phyloP scores from a whole-genome alignment of 1,284 basidiomycete genomes.

The Vanrija sp. region DNA sequence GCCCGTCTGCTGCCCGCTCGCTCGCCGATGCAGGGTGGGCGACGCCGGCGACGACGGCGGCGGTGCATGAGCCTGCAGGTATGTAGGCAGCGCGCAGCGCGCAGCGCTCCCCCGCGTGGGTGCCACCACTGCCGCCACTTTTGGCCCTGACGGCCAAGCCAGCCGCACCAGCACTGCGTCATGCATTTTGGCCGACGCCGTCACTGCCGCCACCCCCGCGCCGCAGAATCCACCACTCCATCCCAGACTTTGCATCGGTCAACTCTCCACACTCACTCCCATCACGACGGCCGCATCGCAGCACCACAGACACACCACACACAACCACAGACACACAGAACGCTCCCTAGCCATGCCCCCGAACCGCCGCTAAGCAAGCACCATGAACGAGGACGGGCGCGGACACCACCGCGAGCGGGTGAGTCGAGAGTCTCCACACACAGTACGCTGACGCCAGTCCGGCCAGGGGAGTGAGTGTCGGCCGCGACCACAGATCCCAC shows the following conservation, averaged over 20 bases:
- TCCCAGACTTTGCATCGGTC: too few species aligned
- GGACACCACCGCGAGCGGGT: not conserved
- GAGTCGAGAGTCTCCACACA: not conserved
- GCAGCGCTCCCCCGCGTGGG: too few species aligned
- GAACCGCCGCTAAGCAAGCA: not conserved
- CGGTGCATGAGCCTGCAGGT: too few species aligned
- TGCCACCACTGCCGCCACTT: too few species aligned
- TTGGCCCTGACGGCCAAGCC: too few species aligned
- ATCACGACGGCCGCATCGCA: not conserved
- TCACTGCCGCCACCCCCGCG: not conserved
- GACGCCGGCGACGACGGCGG: too few species aligned
- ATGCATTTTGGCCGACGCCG: not conserved
- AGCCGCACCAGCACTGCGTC: not conserved
- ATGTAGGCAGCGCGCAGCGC: too few species aligned
- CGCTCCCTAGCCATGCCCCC: not conserved
- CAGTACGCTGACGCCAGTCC: not conserved
- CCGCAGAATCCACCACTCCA: not conserved
- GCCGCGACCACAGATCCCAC: not conserved
- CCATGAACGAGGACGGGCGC: conserved; percentile 1
- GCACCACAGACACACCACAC: not conserved
- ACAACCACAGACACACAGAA: not conserved
- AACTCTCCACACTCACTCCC: not conserved
- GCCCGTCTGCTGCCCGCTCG: too few species aligned
- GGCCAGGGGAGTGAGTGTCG: conserved; percentile 1
- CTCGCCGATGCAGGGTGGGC: too few species aligned